Evolutionary conservation across 345 rosid species (phyloP), one percentile per base, ranked within the genome.

Genomic region (Citrus sinensis): DNA sequence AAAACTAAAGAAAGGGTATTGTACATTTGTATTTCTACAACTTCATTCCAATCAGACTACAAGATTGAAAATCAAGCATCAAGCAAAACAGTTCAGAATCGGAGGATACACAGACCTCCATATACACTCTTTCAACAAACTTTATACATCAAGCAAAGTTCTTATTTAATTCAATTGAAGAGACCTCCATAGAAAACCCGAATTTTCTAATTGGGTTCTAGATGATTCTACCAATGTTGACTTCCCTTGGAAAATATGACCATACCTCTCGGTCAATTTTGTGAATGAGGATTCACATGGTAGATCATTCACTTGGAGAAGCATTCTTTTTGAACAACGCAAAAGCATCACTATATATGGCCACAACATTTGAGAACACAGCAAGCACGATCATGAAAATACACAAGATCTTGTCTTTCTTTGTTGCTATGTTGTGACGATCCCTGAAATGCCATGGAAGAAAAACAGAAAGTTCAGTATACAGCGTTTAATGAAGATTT

Each of bases 311-410:
- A 14, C 62, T 30, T 14, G 81, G 79, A 0, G 86, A 78, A 17
- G 86, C 25, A 25, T 75, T 79, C 92, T 81, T 91, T 74, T 85
- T 88, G 86, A 90, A 74, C 70, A 91, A 79, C 65, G 89, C 89
- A 73, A 87, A 88, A 32, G 91, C 92, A 56, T 93, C 98, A 35
- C 93, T 90, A 64, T 89, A 95, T 78, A 95, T 89, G 77, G 99
- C 99, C 67, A 95, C 85, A 35, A 54, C 42, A 73, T 90, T 92
- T 39, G 98, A 88, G 76, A 93, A 84, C 9, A 93, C 98, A 0
- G 96, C 94, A 71, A 95, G 90, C 42, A 90, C 86, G 30, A 94
- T 87, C 97, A 96, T 92, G 86, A 88, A 84, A 20, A 82, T 40
- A 59, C 90, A 82, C 61, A 92, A 70, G 20, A 82, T 85, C 89